Evolutionary conservation across 495 filamentous ascomycete genomes (phyloP).

Genomic region (Stereocaulon alpinum): DNA sequence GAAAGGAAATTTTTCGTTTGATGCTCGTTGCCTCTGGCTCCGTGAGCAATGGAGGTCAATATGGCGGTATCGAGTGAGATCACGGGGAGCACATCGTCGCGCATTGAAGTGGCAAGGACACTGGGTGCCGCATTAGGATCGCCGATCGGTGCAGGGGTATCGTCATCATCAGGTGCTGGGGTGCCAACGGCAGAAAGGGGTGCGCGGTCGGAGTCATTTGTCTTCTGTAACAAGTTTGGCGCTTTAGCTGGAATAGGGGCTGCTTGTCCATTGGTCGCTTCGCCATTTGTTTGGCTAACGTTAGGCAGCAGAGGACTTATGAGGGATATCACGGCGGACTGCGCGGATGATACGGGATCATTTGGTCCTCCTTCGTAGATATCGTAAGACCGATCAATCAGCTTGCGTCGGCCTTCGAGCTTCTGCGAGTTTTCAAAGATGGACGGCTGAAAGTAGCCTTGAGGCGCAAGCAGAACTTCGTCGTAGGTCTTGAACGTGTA

Average conservation of each 20-base stretch:
- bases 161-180: conserved; percentile 62
- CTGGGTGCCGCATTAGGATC: conserved; percentile 27
- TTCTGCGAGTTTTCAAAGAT: conserved; percentile 77
- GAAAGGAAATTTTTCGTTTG: conserved; percentile 85
- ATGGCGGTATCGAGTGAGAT: conserved; percentile 83
- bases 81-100: conserved; percentile 71
- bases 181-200: conserved; percentile 82
- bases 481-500: conserved; percentile 94
- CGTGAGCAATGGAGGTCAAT: conserved; percentile 75
- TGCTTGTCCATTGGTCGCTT: conserved; percentile 15
- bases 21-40: conserved; percentile 78
- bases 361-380: conserved; percentile 86
- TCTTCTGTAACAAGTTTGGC: conserved; percentile 35
- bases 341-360: conserved; percentile 78
- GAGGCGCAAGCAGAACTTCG: conserved; percentile 79
- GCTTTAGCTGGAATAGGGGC: conserved; percentile 15
- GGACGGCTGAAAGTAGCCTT: conserved; percentile 78
- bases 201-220: conserved; percentile 52
- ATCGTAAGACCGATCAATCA: conserved; percentile 79
- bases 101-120: conserved; percentile 45
- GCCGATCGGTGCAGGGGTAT: conserved; percentile 54
- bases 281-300: conserved; percentile 9
- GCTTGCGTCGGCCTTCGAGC: conserved; percentile 60
- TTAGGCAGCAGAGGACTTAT: conserved; percentile 44
- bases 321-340: conserved; percentile 61